These are phyloP conservation scores for Sarcodon sp. DNA, from an alignment of 768 basidiomycete species.

Conservation along the genomic window DNA sequence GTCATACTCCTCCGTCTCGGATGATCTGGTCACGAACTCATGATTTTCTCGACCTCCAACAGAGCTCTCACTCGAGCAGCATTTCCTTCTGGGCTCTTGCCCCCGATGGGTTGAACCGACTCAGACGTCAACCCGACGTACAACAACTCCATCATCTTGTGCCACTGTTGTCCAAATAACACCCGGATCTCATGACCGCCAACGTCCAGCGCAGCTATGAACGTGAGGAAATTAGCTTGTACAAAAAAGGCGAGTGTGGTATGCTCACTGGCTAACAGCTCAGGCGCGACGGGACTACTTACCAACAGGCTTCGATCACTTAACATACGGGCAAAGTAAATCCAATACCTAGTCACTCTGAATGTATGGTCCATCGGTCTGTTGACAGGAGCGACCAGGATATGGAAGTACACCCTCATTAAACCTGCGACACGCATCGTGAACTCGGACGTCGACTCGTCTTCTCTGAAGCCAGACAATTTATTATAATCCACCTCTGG, in stretches of 20 bases:
- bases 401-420: conserved; percentile 78
- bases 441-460: conserved; percentile 53
- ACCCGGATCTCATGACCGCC: conserved; percentile 45
- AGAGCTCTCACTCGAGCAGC: conserved; percentile 53
- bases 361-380: conserved; percentile 39
- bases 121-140: conserved; percentile 53
- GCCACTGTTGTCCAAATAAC: conserved; percentile 71
- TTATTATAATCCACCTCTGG: conserved; percentile 38
- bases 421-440: conserved; percentile 60
- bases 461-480: conserved; percentile 43
- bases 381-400: conserved; percentile 30
- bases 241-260: neutral
- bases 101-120: conserved; percentile 38
- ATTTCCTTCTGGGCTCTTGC: conserved; percentile 42
- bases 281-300: conserved; percentile 41
- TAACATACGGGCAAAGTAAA: conserved; percentile 56
- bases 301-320: conserved; percentile 36
- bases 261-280: conserved; percentile 54
- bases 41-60: conserved; percentile 54
- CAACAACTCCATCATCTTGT: conserved; percentile 54
- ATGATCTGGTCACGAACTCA: conserved; percentile 12
- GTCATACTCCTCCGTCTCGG: no score
- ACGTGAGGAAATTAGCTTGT: neutral
- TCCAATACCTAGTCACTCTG: conserved; percentile 55
- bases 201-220: conserved; percentile 57